Conservation (phyloP, 2,329 filamentous ascomycete genomes). For the Capronia coronata region DNA sequence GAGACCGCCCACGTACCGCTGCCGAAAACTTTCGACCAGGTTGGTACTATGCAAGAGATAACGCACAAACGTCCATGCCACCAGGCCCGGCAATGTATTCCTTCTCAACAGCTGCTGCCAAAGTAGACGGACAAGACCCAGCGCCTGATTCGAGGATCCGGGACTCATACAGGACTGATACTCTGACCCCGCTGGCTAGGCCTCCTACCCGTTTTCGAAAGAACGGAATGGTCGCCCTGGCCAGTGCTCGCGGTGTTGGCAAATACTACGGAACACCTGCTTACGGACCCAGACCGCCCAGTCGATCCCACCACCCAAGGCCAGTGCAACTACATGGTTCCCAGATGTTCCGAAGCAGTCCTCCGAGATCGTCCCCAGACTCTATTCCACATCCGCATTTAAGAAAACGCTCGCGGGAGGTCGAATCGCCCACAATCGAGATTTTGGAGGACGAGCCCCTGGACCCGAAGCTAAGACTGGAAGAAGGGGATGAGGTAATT, state of each 20-base stretch:
- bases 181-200: slow-evolving; percentile 25
- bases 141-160: slow-evolving; percentile 28
- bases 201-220: slow-evolving; percentile 26
- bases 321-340: not conserved
- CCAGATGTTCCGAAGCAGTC: slow-evolving; percentile 26
- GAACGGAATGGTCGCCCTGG: slow-evolving; percentile 24
- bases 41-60: slow-evolving; percentile 26
- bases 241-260: slow-evolving; percentile 20
- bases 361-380: slow-evolving; percentile 15
- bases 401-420: slow-evolving; percentile 17
- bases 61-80: not conserved
- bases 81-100: slow-evolving; percentile 20
- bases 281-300: slow-evolving; percentile 7
- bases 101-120: slow-evolving; percentile 28
- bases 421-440: slow-evolving; percentile 8
- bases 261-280: slow-evolving; percentile 19
- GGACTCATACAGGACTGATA: slow-evolving; percentile 29
- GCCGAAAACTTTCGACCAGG: slow-evolving; percentile 28
- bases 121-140: slow-evolving; percentile 22
- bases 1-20: slow-evolving; percentile 1
- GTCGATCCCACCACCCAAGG: slow-evolving; percentile 6
- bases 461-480: slow-evolving; percentile 13
- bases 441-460: slow-evolving; percentile 11
- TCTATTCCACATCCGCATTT: slow-evolving; percentile 2
- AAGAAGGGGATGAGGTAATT: slow-evolving; percentile 23